Evolutionary conservation across 495 filamentous ascomycete species (phyloP).

Genomic region (Amniculicola lignicola): DNA sequence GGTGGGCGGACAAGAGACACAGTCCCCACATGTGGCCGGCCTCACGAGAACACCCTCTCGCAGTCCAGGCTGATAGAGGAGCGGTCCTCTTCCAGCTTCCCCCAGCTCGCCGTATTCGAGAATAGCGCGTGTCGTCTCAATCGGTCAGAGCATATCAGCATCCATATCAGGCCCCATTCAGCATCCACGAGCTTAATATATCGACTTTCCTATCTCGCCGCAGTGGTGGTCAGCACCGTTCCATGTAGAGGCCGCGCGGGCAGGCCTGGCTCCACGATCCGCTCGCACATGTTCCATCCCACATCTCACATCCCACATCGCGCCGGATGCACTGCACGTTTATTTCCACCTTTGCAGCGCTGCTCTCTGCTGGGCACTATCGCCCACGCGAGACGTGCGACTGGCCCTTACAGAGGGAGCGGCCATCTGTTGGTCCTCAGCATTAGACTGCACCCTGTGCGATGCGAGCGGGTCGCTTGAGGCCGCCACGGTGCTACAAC

Average conservation of each 20-base stretch:
- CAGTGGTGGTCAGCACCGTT: conserved; percentile 31
- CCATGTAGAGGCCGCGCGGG: conserved; percentile 25
- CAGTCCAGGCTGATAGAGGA: conserved; percentile 13
- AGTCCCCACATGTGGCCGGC: conserved; percentile 26
- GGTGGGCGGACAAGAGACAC: conserved; percentile 27
- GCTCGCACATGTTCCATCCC: too few relatives aligned
- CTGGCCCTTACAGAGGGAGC: conserved; percentile 28
- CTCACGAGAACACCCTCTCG: conserved; percentile 26
- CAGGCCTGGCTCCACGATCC: conserved; percentile 25
- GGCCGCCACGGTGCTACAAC: conserved; percentile 20
- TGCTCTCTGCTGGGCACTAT: conserved; percentile 20
- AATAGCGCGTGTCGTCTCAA: conserved; percentile 29
- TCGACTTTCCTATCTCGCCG: conserved; percentile 28
- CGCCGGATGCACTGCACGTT: conserved; percentile 35
- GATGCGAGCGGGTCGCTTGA: conserved; percentile 22
- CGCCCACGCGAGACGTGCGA: conserved; percentile 32
- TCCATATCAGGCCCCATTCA: too few relatives aligned
- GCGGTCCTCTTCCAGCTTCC: not conserved
- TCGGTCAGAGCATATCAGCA: conserved; percentile 16
- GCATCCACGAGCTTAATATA: conserved; percentile 19
- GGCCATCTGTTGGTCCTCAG: conserved; percentile 9
- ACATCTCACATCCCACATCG: conserved; percentile 26
- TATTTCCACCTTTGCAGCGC: conserved; percentile 37
- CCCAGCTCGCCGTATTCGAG: conserved; percentile 19
- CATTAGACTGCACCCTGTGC: conserved; percentile 14